These are phyloP conservation scores for Elsinoe ampelina DNA, from an alignment of 2,329 filamentous ascomycete genomes.

Conservation along the genomic window DNA sequence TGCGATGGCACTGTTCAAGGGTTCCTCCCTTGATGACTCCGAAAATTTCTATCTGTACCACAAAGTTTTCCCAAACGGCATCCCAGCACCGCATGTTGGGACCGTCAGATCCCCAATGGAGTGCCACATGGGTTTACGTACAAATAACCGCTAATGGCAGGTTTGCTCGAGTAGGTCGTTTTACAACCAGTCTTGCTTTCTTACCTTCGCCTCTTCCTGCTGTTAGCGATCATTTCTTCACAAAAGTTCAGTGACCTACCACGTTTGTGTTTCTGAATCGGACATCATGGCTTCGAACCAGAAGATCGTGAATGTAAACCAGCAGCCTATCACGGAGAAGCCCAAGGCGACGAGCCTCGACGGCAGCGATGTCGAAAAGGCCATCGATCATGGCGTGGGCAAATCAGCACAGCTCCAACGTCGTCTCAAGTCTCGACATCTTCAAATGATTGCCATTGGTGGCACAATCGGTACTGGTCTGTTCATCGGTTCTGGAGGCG, in stretches of 20 bases:
- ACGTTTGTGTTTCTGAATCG: neutral
- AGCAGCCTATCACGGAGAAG: neutral
- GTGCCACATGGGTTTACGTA: conserved; percentile 1
- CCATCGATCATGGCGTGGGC: conserved; percentile 15
- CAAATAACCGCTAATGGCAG: conserved; percentile 10
- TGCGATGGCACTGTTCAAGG: neutral
- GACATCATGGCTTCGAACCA: neutral
- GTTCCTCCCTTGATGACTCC: neutral
- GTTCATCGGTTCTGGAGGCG: conserved; percentile 34
- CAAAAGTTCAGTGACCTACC: neutral
- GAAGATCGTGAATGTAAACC: neutral
- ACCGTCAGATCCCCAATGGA: neutral
- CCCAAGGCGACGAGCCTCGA: neutral
- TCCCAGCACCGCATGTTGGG: neutral
- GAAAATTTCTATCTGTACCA: neutral
- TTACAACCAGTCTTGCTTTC: neutral
- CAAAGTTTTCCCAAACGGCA: neutral
- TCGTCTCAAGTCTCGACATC: conserved; percentile 27
- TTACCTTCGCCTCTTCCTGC: conserved; percentile 10
- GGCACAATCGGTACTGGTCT: conserved; percentile 29
- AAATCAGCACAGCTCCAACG: conserved; percentile 28
- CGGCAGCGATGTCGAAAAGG: conserved; percentile 3
- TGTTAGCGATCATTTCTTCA: conserved; percentile 7
- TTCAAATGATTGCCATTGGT: conserved; percentile 32
- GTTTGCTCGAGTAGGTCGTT: conserved; percentile 11